Conservation (phyloP, 2,329 filamentous ascomycete genomes). For the Pestalotiopsis sp. region DNA sequence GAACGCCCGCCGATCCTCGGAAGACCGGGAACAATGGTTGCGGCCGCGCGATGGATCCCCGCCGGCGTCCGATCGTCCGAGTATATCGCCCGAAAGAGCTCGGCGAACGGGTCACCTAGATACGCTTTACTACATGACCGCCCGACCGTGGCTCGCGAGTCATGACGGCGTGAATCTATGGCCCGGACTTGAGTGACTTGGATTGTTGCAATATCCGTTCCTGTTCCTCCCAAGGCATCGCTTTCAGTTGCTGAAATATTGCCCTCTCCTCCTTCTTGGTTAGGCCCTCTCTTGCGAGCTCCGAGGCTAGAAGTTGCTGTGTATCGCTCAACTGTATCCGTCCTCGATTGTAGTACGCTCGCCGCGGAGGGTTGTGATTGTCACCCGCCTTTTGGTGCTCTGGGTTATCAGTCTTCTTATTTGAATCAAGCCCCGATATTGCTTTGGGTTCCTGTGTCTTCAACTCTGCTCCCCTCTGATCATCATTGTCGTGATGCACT, state of each 20-base stretch:
- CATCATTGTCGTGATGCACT: neutral
- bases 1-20: neutral
- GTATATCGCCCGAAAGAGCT: neutral
- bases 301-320: neutral
- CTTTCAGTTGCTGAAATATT: constrained; percentile 2
- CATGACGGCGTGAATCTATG: neutral
- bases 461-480: neutral
- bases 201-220: neutral
- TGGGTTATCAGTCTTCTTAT: neutral
- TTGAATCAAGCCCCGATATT: neutral
- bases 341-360: neutral
- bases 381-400: neutral
- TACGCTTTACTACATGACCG: no score
- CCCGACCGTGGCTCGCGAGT: neutral
- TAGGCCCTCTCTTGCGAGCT: neutral
- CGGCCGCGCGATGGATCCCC: neutral
- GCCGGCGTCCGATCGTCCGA: neutral
- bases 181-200: neutral
- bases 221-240: constrained; percentile 4
- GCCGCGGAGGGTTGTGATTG: neutral
- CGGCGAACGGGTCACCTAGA: neutral
- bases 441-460: no score
- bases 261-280: neutral
- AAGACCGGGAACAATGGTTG: neutral
- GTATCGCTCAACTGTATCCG: neutral